Percentiles rank a stretch among this genome's conserved stretches.
phyloP scores from a whole-genome alignment of 441 rosid species.

The Aleurites moluccanus region DNA sequence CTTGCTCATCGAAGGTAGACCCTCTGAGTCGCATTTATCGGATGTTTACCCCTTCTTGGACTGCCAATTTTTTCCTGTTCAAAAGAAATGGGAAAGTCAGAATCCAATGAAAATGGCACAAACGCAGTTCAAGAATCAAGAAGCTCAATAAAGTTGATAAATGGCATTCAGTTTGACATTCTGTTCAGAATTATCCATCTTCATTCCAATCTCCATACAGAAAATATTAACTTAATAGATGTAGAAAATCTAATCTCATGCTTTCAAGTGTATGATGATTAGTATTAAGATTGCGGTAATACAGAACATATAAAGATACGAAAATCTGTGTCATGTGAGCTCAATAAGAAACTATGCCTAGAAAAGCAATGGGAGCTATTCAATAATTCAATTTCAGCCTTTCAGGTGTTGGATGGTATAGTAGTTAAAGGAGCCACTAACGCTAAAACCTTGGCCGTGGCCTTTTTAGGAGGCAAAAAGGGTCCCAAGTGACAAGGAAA shows the following conservation, averaged over 20 bases:
- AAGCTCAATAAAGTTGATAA: not conserved
- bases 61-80: constrained; percentile 31
- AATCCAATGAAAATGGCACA: not conserved
- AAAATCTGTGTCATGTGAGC: not conserved
- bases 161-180: not conserved
- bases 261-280: too few relatives aligned
- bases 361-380: too few relatives aligned
- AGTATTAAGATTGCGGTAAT: not conserved
- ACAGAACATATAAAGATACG: too few relatives aligned
- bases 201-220: not conserved
- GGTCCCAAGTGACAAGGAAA: not conserved
- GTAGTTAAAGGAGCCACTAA: too few relatives aligned
- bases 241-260: not conserved
- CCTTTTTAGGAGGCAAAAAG: not conserved
- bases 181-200: not conserved
- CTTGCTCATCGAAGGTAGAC: constrained; percentile 28
- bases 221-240: not conserved
- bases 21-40: constrained; percentile 12
- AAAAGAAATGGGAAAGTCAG: constrained; percentile 11
- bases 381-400: too few relatives aligned
- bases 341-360: too few relatives aligned
- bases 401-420: too few relatives aligned
- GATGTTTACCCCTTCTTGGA: constrained; percentile 18
- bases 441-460: too few relatives aligned
- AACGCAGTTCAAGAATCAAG: not conserved